A percentile compares a stretch with the other conserved stretches of the same genome.
phyloP scores from a whole-genome alignment of 192 early-diverging fungal genomes.

The Oehlia diaphana region DNA sequence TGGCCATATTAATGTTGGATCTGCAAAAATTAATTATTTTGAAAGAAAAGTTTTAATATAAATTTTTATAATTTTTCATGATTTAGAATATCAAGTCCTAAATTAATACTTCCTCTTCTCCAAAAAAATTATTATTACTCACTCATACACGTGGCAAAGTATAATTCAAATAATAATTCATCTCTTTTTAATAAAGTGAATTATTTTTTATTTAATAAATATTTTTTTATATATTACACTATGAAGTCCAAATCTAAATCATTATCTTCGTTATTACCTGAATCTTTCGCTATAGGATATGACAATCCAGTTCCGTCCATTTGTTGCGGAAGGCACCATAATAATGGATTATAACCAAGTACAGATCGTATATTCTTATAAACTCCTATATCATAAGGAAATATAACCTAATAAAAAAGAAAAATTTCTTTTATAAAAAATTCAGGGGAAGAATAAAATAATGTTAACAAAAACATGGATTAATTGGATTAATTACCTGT shows the following conservation, averaged over 20 bases:
- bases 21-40: neutral
- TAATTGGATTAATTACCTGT: slow-evolving; percentile 37
- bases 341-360: slow-evolving; percentile 64
- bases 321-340: slow-evolving; percentile 78
- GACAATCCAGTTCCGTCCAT: slow-evolving; percentile 67
- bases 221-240: slow-evolving; percentile 8
- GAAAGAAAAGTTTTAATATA: neutral
- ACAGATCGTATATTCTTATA: slow-evolving; percentile 72
- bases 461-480: too few relatives aligned
- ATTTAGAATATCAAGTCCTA: neutral
- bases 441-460: too few relatives aligned
- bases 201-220: neutral
- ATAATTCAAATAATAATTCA: neutral
- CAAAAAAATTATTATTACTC: neutral
- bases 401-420: slow-evolving; percentile 41
- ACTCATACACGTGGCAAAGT: neutral
- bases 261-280: slow-evolving; percentile 23
- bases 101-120: neutral
- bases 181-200: neutral
- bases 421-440: neutral
- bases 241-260: slow-evolving; percentile 25
- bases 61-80: neutral
- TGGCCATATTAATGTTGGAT: slow-evolving; percentile 22
- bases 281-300: slow-evolving; percentile 52
- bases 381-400: slow-evolving; percentile 83